Conservation (phyloP, 148 eudicot species). For the Persicaria maculosa region DNA sequence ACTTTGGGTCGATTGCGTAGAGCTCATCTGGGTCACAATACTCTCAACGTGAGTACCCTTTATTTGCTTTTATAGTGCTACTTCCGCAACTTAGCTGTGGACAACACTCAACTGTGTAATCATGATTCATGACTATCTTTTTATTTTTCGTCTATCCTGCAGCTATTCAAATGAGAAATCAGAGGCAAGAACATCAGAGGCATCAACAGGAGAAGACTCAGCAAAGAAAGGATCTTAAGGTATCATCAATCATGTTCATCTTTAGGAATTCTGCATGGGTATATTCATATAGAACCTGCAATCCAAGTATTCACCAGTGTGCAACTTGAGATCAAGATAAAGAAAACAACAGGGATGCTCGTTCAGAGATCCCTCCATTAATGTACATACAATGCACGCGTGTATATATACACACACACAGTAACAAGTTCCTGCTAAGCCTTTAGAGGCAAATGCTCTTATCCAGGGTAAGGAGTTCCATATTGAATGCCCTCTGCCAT, state of each 20-base stretch:
- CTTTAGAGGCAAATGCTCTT: neutral
- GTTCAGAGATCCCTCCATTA: neutral
- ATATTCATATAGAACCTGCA: neutral
- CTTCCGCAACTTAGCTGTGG: neutral
- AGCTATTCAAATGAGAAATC: conserved; percentile 15
- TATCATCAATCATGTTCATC: neutral
- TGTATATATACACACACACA: neutral
- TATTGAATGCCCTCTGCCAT: neutral
- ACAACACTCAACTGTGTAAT: neutral
- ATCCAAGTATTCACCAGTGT: neutral
- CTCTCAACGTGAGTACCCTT: conserved; percentile 42
- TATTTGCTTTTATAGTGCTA: neutral
- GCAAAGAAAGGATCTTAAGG: neutral
- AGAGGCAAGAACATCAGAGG: conserved; percentile 11
- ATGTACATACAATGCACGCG: neutral
- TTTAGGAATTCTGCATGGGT: neutral
- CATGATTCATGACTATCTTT: neutral
- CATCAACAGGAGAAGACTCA: neutral
- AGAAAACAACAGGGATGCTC: neutral
- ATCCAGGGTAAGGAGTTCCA: neutral
- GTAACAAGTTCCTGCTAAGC: neutral
- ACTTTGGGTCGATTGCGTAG: conserved; percentile 63
- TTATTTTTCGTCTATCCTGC: neutral
- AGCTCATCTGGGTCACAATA: conserved; percentile 62
- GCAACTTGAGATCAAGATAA: conserved; percentile 1